Base-by-base conservation (phyloP, 805 yeast genomes). In the Metschnikowia baotianmanensis region DNA sequence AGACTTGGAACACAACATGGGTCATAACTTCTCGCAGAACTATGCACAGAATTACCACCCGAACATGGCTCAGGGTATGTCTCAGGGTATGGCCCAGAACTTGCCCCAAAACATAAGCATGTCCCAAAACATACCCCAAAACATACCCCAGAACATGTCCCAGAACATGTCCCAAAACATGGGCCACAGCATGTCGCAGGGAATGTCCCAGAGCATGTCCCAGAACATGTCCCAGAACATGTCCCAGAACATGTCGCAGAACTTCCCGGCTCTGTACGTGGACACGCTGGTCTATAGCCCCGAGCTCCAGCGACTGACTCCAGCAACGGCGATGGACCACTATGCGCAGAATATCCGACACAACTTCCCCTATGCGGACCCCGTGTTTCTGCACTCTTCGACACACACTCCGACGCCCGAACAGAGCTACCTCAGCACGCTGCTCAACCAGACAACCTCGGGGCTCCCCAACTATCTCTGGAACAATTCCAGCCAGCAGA, bases 401-500 rank as follows among this genome's bases (percentile, higher is more conserved):
- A n/a, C n/a, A n/a, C n/a, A n/a, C n/a, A n/a, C n/a, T n/a, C 36
- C 36, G 2, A 31, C 25, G 7, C 23, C 42, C 5, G 45, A 41
- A 7, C 22, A 22, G 5, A 27, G 29, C 19, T 32, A 36, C 20
- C 26, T 46, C 34, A 21, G 16, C 18, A 36, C 46, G 18, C 28
- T 24, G 21, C 27, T 36, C 17, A 43, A 42, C 13, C 10, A 31
- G 11, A 10, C 36, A 15, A 22, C 33, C 6, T 6, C 33, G n/a
- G 30, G 34, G 13, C 33, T 43, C 13, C 32, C 36, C 16, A 30
- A 22, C 26, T 20, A 31, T 8, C 37, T 47, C 8, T 47, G 51
- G 51, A 42, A 36, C 36, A 47, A 41, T 29, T 23, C 32, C 10
- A 46, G 47, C 28, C 48, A 48, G 36, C 27, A 31, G 34, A 45